Percentiles rank a stretch among this genome's conserved stretches.
These are phyloP conservation scores for Neoarthrinium moseri DNA, from an alignment of 2,329 filamentous ascomycete species.

Conservation along the genomic window DNA sequence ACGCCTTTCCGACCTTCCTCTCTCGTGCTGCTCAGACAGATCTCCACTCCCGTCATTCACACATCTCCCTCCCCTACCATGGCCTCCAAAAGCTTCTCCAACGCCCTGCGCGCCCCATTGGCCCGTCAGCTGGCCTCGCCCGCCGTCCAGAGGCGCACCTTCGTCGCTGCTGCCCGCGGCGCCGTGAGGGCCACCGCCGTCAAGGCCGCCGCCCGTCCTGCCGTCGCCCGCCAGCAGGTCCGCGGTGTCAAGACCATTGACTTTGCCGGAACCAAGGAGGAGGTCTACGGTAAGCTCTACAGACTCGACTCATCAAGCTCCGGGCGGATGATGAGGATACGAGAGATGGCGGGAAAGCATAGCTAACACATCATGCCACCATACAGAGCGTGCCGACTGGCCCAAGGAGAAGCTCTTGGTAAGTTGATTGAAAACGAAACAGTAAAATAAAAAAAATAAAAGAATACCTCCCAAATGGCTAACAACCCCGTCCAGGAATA, in stretches of 20 bases:
- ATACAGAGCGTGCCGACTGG: constrained; percentile 93
- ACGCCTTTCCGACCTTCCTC: constrained; percentile 13
- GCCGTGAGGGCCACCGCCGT: constrained; percentile 53
- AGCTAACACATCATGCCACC: constrained; percentile 5
- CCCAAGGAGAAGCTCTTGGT: constrained; percentile 96
- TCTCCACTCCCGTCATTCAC: constrained; percentile 22
- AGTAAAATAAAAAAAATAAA: too few relatives aligned
- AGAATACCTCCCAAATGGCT: constrained; percentile 21
- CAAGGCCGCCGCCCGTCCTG: constrained; percentile 45
- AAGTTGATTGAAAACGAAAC: too few relatives aligned
- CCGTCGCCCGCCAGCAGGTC: constrained; percentile 57
- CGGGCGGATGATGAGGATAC: too few relatives aligned
- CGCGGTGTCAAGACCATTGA: constrained; percentile 98
- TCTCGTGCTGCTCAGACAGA: constrained; percentile 16
- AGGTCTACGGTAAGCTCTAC: constrained; percentile 78
- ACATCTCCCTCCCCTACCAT: constrained; percentile 52
- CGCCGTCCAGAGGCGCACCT: constrained; percentile 60
- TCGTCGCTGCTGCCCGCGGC: constrained; percentile 59
- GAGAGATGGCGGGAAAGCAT: not conserved
- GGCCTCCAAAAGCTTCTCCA: constrained; percentile 74
- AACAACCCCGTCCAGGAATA: constrained; percentile 66
- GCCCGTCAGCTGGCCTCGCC: constrained; percentile 63
- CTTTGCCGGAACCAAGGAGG: constrained; percentile 94
- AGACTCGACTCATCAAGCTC: not conserved
- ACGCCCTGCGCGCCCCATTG: constrained; percentile 62